Conservation (phyloP, 1,139 yeast species). For the Candida freyschussii region DNA sequence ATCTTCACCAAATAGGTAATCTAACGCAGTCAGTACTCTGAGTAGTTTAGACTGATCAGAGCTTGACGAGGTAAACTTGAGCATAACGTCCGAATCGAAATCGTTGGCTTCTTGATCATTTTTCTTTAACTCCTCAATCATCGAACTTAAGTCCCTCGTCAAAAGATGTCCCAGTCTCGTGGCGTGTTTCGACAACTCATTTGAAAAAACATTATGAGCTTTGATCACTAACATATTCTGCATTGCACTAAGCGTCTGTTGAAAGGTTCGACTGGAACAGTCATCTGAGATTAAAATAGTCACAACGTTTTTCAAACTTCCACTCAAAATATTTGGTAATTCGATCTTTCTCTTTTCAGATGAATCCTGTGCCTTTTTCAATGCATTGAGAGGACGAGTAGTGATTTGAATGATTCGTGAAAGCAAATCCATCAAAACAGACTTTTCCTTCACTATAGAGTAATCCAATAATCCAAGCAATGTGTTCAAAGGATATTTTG, state of each 20-base stretch:
- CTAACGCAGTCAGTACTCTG: constrained; percentile 83
- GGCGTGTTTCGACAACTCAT: constrained; percentile 66
- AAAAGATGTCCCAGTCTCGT: constrained; percentile 53
- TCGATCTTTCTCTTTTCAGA: constrained; percentile 33
- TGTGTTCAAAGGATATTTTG: constrained; percentile 68
- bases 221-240: constrained; percentile 65
- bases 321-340: constrained; percentile 63
- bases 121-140: constrained; percentile 43
- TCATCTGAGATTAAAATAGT: constrained; percentile 77
- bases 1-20: constrained; percentile 55
- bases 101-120: constrained; percentile 37
- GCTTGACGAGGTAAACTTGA: constrained; percentile 72
- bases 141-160: constrained; percentile 49
- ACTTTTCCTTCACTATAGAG: constrained; percentile 61
- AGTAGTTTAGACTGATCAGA: constrained; percentile 86
- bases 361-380: constrained; percentile 34
- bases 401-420: constrained; percentile 74
- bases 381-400: constrained; percentile 61
- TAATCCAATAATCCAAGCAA: constrained; percentile 61
- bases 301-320: constrained; percentile 58
- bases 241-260: constrained; percentile 79
- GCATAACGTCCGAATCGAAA: constrained; percentile 48
- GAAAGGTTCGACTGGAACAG: constrained; percentile 81
- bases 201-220: constrained; percentile 59
- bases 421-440: constrained; percentile 68